phyloP scores from a whole-genome alignment of 2,329 filamentous ascomycete species.

The Dactylonectria estremocensis region DNA sequence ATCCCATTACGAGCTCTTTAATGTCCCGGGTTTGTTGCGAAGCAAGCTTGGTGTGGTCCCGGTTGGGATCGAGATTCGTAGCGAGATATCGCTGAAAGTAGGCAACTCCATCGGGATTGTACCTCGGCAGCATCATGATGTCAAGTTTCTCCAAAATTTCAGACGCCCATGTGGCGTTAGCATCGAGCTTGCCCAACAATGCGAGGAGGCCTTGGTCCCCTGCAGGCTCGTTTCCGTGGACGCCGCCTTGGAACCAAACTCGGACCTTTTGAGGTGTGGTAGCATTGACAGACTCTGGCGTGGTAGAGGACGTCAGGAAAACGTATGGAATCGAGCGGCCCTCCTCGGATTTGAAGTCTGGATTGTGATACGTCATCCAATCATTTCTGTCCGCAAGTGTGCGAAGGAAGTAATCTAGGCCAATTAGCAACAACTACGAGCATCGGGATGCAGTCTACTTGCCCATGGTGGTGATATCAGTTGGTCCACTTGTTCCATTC shows the following conservation, averaged over 20 bases:
- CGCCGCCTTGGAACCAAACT: slow-evolving; percentile 48
- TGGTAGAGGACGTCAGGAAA: slow-evolving; percentile 26
- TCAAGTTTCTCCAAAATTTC: slow-evolving; percentile 48
- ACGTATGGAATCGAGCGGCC: slow-evolving; percentile 44
- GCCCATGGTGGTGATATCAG: slow-evolving; percentile 37
- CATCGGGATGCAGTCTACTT: not conserved
- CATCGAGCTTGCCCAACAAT: slow-evolving; percentile 47
- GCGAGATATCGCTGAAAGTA: slow-evolving; percentile 49
- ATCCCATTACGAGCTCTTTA: slow-evolving; percentile 43
- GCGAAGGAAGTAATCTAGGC: slow-evolving; percentile 41
- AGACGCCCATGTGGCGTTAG: slow-evolving; percentile 44
- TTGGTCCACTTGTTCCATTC: slow-evolving; percentile 50
- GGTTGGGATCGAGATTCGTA: slow-evolving; percentile 47
- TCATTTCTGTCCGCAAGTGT: slow-evolving; percentile 39
- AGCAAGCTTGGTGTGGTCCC: slow-evolving; percentile 48
- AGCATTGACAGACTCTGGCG: slow-evolving; percentile 33
- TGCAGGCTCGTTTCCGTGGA: slow-evolving; percentile 49
- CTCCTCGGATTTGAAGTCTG: slow-evolving; percentile 42
- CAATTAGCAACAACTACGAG: slow-evolving; percentile 7
- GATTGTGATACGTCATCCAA: slow-evolving; percentile 45
- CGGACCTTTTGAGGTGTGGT: slow-evolving; percentile 42
- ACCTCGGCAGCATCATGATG: slow-evolving; percentile 48
- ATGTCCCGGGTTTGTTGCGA: slow-evolving; percentile 45
- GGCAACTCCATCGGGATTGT: slow-evolving; percentile 49
- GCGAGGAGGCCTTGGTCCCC: slow-evolving; percentile 49